Evolutionary conservation across 768 basidiomycete genomes (phyloP).

Genomic region (Boletus insuetus): DNA sequence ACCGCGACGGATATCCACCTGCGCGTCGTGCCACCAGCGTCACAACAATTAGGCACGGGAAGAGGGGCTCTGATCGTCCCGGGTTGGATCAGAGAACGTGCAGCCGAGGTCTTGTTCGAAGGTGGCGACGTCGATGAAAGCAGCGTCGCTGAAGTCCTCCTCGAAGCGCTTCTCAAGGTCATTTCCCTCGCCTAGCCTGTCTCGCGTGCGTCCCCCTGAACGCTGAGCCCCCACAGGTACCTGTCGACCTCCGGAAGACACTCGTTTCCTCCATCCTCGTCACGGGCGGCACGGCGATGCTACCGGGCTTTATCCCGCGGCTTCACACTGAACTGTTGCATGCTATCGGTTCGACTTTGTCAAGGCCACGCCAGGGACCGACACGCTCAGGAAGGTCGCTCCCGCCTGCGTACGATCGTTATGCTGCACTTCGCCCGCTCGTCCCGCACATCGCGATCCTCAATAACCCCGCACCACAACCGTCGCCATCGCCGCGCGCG

Average conservation of each 20-base stretch:
- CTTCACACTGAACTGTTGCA: constrained; percentile 76
- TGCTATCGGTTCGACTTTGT: constrained; percentile 45
- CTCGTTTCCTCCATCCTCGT: constrained; percentile 84
- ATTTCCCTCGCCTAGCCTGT: neutral
- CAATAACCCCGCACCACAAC: constrained; percentile 73
- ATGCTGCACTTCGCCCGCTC: constrained; percentile 68
- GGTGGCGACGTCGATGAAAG: constrained; percentile 86
- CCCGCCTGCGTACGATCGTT: constrained; percentile 67
- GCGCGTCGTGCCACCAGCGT: constrained; percentile 61
- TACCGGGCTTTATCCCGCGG: constrained; percentile 90
- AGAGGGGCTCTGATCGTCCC: constrained; percentile 80
- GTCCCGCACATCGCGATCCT: constrained; percentile 74
- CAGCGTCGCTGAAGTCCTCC: constrained; percentile 77
- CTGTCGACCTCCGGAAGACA: constrained; percentile 84
- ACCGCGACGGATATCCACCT: constrained; percentile 73
- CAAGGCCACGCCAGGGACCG: constrained; percentile 33
- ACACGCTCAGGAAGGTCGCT: constrained; percentile 37
- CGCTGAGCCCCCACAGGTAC: constrained; percentile 52
- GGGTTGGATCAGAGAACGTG: constrained; percentile 93
- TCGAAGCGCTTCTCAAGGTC: constrained; percentile 78
- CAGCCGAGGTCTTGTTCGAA: constrained; percentile 88
- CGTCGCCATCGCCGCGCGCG: constrained; percentile 47
- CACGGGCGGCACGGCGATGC: constrained; percentile 84
- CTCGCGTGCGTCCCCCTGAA: neutral
- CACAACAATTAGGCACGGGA: constrained; percentile 70